Evolutionary conservation across 2,329 filamentous ascomycete genomes (phyloP), one percentile per base, ranked within the genome.

Genomic region (Fusarium chlamydosporum): DNA sequence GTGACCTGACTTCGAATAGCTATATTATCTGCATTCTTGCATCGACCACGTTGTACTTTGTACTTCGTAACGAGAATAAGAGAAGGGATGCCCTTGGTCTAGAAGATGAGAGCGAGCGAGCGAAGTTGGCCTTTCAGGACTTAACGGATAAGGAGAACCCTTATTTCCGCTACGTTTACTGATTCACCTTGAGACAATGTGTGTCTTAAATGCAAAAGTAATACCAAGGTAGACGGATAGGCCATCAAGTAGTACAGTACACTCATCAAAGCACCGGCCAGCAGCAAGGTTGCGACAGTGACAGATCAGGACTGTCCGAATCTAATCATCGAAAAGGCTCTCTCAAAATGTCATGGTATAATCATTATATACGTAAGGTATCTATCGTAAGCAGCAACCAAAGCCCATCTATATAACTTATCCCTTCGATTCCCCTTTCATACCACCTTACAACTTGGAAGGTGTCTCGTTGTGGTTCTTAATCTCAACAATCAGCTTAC

Each of bases 71-170:
- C 6, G 91, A 89, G 59, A 92, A 92, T 67, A 82, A 76, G 68
- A 80, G 78, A 46, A 82, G 87, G 47, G 82, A 83, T 20, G 67
- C 64, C 1, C 38, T 88, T 8, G 76, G 83, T 0, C 71, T 65
- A 5, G 61, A 87, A 8, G 84, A 91, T 67, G 87, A 91, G 65
- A 52, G 72, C 1, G 89, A 92, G 71, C 82, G 88, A 52, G 90
- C 87, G 46, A 87, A 87, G 68, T 73, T 90, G 52, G 89, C 89
- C 0, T 92, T 92, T 61, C 83, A 87, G 55, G 89, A 92, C 74
- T 76, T 91, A 67, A 92, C 90, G 0, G 90, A 92, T 69, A 88
- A 86, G 75, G 82, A 92, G 76, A 92, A 92, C 69, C 83, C 84
- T 2, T 89, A 89, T 73, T 92, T 92, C 70, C 81, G 84, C 71